Base-by-base conservation (phyloP, 2,329 filamentous ascomycete genomes). In the Diaporthe ilicicola region DNA sequence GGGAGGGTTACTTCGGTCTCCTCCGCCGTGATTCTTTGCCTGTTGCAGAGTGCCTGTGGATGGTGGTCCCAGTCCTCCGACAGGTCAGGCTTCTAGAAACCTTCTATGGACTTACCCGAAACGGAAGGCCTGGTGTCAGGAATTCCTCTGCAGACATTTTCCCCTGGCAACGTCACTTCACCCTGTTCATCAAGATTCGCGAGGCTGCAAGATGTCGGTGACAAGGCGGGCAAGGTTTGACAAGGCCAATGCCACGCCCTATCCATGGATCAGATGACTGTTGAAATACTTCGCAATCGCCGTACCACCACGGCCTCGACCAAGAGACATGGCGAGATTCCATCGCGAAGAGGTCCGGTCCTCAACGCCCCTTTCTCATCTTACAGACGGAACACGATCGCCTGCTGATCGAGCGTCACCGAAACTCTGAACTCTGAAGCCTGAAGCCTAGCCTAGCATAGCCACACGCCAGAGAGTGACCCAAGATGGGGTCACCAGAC, bases 11-110 rank as follows among this genome's bases (percentile, higher is more conserved):
- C 59, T 64, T 64, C 70, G 70, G 66, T 53, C 67, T 61, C 32
- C 70, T 51, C 70, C 70, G 70, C 67, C 70, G 29, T 64, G 64
- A 59, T 67, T 37, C 42, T 56, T 51, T 48, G 67, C 71, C 48
- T 59, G 67, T 70, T 53, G 62, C 70, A 59, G 62, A 66, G 62
- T 37, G 32, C 51, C 46, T 22, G 19, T 42, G 50, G 50, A 29
- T 46, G 44, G 61, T 44, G 56, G 53, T 39, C 55, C 55, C 55
- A 39, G 34, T 37, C 27, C n/a, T 39, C 27, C 22, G 37, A 71
- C 44, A 50, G n/a, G 29, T 37, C 59, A 15, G 55, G 13, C 71
- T 73, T 73, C 71, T 61, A 71, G 71, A 73, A 73, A 46, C 4
- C 56, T 73, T 73, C 71, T 17, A 68, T 22, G 50, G 29, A 2